phyloP scores from a whole-genome alignment of 2,329 filamentous ascomycete species.

The Epichloe gansuensis region DNA sequence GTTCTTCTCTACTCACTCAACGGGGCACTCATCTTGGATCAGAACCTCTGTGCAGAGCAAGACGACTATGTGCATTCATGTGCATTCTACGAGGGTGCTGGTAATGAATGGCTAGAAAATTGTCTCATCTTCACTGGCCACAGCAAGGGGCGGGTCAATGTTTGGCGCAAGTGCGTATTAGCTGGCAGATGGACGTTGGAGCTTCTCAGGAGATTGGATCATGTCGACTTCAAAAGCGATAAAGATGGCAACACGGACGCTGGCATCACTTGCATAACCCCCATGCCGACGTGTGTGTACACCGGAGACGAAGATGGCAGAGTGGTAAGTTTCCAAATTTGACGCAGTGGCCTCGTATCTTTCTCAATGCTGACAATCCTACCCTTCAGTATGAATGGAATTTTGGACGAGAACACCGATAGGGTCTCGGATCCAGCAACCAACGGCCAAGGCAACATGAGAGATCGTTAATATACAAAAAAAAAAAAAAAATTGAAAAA shows the following conservation, averaged over 20 bases:
- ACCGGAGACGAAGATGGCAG: constrained; percentile 87
- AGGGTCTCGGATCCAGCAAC: constrained; percentile 22
- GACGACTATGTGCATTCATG: constrained; percentile 73
- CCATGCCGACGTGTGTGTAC: constrained; percentile 74
- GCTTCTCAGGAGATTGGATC: constrained; percentile 69
- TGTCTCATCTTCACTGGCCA: constrained; percentile 85
- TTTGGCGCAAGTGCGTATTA: constrained; percentile 47
- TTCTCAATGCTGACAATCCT: neutral
- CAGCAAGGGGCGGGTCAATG: constrained; percentile 68
- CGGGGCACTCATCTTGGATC: constrained; percentile 67
- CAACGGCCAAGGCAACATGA: neutral
- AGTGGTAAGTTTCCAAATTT: constrained; percentile 45
- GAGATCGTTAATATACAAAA: neutral
- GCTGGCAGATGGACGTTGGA: constrained; percentile 60
- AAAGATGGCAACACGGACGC: constrained; percentile 45
- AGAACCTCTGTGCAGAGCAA: constrained; percentile 57
- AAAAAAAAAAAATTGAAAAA: neutral
- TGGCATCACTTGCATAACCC: constrained; percentile 74
- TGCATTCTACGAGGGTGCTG: constrained; percentile 83
- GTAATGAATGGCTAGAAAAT: constrained; percentile 83
- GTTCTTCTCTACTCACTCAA: constrained; percentile 79
- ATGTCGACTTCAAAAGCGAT: constrained; percentile 55
- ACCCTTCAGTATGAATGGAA: constrained; percentile 48
- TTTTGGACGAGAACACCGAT: constrained; percentile 43
- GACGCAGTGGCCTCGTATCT: constrained; percentile 4